Base-by-base conservation (phyloP, 352 stramenopile genomes). In the Nothophytophthora sp. region DNA sequence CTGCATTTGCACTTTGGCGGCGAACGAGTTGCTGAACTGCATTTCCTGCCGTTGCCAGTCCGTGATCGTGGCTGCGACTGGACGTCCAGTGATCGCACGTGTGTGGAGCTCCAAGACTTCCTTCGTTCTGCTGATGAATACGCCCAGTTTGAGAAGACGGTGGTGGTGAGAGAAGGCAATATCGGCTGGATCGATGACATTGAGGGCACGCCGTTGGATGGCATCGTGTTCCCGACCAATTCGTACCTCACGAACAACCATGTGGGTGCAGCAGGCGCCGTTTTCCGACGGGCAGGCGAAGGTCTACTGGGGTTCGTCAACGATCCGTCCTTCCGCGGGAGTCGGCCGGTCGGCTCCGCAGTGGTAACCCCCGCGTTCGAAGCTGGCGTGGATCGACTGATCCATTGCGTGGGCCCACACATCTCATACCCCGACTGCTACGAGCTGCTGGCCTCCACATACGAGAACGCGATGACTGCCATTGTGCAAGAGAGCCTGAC, bases 341-440 rank as follows among this genome's bases (percentile, higher is more conserved):
- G 41, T 12, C 64, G 72, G 8, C 54, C 46, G 5, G 63, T 60
- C 1, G 71, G 74, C 0, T 62, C 74, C 6, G 71, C 63, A 5
- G 56, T 80, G 9, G 55, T 62, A 3, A 88, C 76, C 4, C 76
- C 76, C 3, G 76, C 58, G 2, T 88, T 85, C 35, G 53, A 78
- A 11, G 66, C 73, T 2, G 54, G 68, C 18, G 76, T 76, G 18
- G 50, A 55, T 8, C 66, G 67, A 25, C 55, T 88, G 33, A 80
- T 88, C 23, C 76, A 88, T 28, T 88, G 76, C 51, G 61, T 82
- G 15, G 73, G 76, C 0, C 76, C 76, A n/a, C 50, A 62, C 27
- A 67, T 77, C 11, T 38, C 32, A 6, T 60, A 70, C 50, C 54
- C 42, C 0, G 48, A 68, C 12, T 63, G 67, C 33, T 80, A 60